Percentiles rank a stretch among this genome's conserved stretches.
These are phyloP conservation scores for Magnusiomyces paraingens DNA, from an alignment of 1,139 yeast species.

Conservation along the genomic window DNA sequence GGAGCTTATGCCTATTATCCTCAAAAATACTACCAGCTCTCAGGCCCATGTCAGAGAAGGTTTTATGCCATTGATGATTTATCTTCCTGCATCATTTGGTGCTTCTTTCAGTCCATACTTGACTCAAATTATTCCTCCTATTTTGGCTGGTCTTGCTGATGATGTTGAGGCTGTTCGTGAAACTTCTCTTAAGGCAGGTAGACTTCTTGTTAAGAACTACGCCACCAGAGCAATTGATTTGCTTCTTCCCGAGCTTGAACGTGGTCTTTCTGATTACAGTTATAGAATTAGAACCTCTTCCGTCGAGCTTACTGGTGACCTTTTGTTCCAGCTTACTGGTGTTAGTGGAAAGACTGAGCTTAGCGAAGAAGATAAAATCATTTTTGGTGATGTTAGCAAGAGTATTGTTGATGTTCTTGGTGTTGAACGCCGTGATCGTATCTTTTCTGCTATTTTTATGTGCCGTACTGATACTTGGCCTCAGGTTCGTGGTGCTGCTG, in stretches of 20 bases:
- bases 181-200: constrained; percentile 86
- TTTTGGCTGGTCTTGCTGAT: constrained; percentile 87
- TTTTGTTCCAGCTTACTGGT: constrained; percentile 92
- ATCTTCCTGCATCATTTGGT: constrained; percentile 93
- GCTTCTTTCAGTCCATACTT: constrained; percentile 86
- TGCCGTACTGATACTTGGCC: constrained; percentile 91
- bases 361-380: constrained; percentile 46
- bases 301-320: constrained; percentile 94
- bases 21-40: constrained; percentile 62
- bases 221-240: constrained; percentile 92
- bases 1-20: constrained; percentile 74
- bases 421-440: constrained; percentile 77
- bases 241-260: constrained; percentile 86
- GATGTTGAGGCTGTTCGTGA: constrained; percentile 81
- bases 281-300: constrained; percentile 90
- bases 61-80: constrained; percentile 81
- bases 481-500: constrained; percentile 83
- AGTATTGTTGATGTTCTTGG: constrained; percentile 78
- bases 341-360: constrained; percentile 36
- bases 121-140: constrained; percentile 79
- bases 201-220: constrained; percentile 83
- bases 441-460: constrained; percentile 76
- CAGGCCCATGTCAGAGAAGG: constrained; percentile 81
- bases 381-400: constrained; percentile 55
- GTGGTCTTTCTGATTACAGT: constrained; percentile 75